Base-by-base conservation (phyloP, 495 filamentous ascomycete species). In the Rhizodiscina lignyota region DNA sequence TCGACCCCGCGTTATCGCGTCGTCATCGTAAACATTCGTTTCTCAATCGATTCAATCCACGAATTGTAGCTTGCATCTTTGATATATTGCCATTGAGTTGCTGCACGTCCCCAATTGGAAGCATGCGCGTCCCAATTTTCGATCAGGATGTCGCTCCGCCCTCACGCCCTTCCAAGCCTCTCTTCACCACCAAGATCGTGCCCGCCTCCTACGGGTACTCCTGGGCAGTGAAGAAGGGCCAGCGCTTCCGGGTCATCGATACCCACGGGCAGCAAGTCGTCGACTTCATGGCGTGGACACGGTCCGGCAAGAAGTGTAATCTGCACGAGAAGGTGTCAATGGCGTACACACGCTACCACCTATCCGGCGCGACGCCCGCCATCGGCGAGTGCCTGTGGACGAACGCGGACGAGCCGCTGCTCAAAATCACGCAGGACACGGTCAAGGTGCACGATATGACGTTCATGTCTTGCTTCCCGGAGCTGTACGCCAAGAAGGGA, bases 381-480 rank as follows among this genome's bases (percentile, higher is more conserved):
- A 42, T 55, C 10, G 55, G 55, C 36, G 56, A 60, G 12, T 45
- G 16, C 30, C 48, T 59, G 17, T 52, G 47, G 39, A 55, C 48
- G 20, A 59, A 58, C 45, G 43, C 38, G 10, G 43, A 56, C 21
- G 34, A 46, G 11, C 48, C 55, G 0, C 43, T 59, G 5, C 44
- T 59, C 8, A 36, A 41, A 5, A 34, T 59, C 24, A 41, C 41
- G 3, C 37, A 32, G 8, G 55, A 59, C 37, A 52, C 50, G 1
- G 49, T 51, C 21, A 47, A 55, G 15, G 47, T 50, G 30, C 55
- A 59, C 40, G 55, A 59, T 26, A 57, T 59, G 55, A 54, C 50
- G 1, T 60, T 56, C 49, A 60, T 60, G 56, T 47, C 53, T 3
- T 60, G 56, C 41, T 51, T 45, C 38, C 56, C 56, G 20, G 44